Evolutionary conservation across 495 filamentous ascomycete genomes (phyloP), one percentile per base, ranked within the genome.

Genomic region (Aspergillus cavernicola): DNA sequence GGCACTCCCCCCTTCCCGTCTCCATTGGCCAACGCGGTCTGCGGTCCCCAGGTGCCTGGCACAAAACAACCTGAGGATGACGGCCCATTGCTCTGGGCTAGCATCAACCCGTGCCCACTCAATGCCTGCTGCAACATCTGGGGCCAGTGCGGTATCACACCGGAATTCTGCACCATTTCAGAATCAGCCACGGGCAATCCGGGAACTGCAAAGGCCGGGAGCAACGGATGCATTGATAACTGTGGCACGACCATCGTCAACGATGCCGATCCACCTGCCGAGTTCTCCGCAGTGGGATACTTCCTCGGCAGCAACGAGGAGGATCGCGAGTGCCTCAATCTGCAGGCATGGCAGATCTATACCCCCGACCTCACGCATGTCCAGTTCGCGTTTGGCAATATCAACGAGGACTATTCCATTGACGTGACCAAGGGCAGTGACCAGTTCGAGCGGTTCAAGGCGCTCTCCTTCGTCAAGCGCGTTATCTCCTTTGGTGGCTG

Each of bases 401-500:
- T 79, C 29, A 69, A 58, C 16, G 12, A 44, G 1, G 55, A 58
- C 39, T 72, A 48, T 15, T n/a, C n/a, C n/a, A n/a, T n/a, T n/a
- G 43, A 56, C 8, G 55, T 69, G 26, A 41, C 61, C 12, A 15
- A 22, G 0, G 55, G 74, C n/a, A 55, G 41, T 1, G 56, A 48
- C 5, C 6, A 9, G 3, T 7, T 9, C 3, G 31, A 33, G 31
- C 9, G 3, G 12, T 33, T 33, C 31, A 33, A 33, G 31, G 9
- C 9, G 9, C 12, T 57, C 10, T 53, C n/a, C 10, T 48, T 22
- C 0, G 20, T 64, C 6, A 73, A 74, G 43, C 53, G 53, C 10
- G 67, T 80, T 32, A 3, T 80, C 1, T 73, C 71, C 0, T 64
- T 80, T 40, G 77, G 77, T n/a, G 77, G 77, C 2, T 79, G 76